A percentile compares a stretch with the other conserved stretches of the same genome.
These are phyloP conservation scores for Penicillium hordei DNA, from an alignment of 2,329 filamentous ascomycete species.

Conservation along the genomic window DNA sequence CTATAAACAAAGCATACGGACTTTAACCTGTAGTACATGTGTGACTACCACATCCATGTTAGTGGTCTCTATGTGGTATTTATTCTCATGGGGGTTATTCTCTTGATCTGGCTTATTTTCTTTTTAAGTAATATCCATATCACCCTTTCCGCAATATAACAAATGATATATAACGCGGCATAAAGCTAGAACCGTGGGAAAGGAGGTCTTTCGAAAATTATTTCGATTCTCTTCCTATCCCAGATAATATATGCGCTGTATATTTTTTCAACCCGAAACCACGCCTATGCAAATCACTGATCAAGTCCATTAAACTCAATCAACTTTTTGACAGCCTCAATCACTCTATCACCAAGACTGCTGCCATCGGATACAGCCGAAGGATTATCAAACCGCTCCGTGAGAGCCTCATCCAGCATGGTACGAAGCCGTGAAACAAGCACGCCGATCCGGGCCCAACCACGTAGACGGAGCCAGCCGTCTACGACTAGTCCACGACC, in stretches of 20 bases:
- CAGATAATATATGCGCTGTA: background rate
- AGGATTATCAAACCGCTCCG: slow-evolving; percentile 75
- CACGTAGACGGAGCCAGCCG: slow-evolving; percentile 80
- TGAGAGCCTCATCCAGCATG: slow-evolving; percentile 83
- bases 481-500: slow-evolving; percentile 87
- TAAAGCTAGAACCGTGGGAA: background rate
- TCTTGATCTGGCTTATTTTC: background rate
- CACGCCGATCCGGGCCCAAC: slow-evolving; percentile 94
- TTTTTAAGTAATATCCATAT: background rate
- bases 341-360: slow-evolving; percentile 52
- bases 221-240: background rate
- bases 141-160: background rate
- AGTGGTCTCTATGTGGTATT: background rate
- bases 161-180: background rate
- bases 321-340: slow-evolving; percentile 73
- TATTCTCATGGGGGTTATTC: background rate
- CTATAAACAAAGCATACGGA: too few relatives aligned
- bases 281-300: slow-evolving; percentile 30
- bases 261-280: background rate
- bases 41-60: background rate
- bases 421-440: slow-evolving; percentile 77
- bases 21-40: too few relatives aligned
- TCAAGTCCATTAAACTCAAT: slow-evolving; percentile 90
- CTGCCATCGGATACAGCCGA: slow-evolving; percentile 52
- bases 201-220: background rate